These are phyloP conservation scores for Suillus lakei DNA, from an alignment of 768 basidiomycete species.

Conservation along the genomic window DNA sequence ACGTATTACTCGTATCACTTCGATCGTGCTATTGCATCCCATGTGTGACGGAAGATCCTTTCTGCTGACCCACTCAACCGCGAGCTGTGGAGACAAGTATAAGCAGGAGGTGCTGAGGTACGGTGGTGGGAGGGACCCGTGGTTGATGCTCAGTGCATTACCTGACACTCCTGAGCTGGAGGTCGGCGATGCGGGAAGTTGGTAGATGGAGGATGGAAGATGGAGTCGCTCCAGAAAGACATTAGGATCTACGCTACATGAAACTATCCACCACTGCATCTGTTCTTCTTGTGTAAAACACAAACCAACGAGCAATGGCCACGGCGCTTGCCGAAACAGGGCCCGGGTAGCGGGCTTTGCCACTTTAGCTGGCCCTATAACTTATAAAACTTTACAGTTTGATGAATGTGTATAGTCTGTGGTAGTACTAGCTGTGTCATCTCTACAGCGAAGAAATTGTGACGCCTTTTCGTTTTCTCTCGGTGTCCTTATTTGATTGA, in stretches of 20 bases:
- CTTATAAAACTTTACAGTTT: no score
- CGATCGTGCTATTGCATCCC: conserved; percentile 92
- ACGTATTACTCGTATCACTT: conserved; percentile 98
- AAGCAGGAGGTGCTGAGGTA: conserved; percentile 75
- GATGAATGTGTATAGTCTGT: no score
- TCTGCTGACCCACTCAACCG: conserved; percentile 67
- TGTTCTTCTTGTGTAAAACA: no score
- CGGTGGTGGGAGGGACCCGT: conserved; percentile 93
- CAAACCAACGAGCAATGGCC: no score
- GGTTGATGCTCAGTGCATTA: conserved; percentile 85
- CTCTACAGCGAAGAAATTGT: no score
- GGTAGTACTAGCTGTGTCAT: no score
- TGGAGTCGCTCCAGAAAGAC: conserved; percentile 64
- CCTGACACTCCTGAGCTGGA: conserved; percentile 68
- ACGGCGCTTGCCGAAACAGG: no score
- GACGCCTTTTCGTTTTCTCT: no score
- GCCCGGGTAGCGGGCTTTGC: no score
- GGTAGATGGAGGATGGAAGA: conserved; percentile 89
- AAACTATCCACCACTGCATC: not conserved
- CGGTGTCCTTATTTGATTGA: no score
- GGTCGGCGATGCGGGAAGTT: conserved; percentile 83
- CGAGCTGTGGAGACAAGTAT: conserved; percentile 78
- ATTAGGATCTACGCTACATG: conserved; percentile 40
- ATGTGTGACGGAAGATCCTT: conserved; percentile 85
- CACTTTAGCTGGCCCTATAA: no score